A percentile compares a stretch with the other conserved stretches of the same genome.
These are phyloP conservation scores for Jimgerdemannia lactiflua DNA, from an alignment of 192 early-diverging fungal genomes.

Conservation along the genomic window DNA sequence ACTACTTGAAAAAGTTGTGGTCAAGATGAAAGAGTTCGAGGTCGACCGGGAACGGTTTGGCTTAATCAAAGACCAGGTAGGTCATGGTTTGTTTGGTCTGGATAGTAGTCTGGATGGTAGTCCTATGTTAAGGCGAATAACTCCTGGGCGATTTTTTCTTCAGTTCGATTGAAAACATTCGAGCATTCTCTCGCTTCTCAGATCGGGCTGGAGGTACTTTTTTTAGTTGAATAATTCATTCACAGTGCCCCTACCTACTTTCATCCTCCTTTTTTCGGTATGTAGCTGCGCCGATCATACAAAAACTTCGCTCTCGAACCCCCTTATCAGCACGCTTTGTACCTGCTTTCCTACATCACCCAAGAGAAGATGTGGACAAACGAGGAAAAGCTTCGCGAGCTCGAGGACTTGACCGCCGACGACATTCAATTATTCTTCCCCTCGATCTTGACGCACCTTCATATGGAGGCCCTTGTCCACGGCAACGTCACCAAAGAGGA, in stretches of 20 bases:
- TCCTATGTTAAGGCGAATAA: too few species aligned
- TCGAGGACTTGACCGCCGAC: constrained; percentile 66
- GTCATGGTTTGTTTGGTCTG: constrained; percentile 16
- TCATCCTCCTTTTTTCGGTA: not conserved
- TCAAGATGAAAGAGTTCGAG: constrained; percentile 60
- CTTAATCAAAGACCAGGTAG: constrained; percentile 72
- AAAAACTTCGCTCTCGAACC: constrained; percentile 76
- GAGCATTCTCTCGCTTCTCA: too few species aligned
- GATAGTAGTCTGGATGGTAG: too few species aligned
- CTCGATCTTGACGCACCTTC: constrained; percentile 63
- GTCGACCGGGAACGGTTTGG: constrained; percentile 74
- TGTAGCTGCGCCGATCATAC: constrained; percentile 51
- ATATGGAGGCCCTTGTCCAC: constrained; percentile 80
- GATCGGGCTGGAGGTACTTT: too few species aligned
- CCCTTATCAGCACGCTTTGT: constrained; percentile 78
- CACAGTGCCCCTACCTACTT: not conserved
- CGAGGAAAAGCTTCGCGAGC: constrained; percentile 70
- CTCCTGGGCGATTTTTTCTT: too few species aligned
- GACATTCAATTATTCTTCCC: constrained; percentile 79
- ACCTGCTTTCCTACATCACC: constrained; percentile 70
- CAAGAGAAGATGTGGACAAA: constrained; percentile 79
- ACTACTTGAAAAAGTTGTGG: constrained; percentile 67
- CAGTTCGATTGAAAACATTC: too few species aligned
- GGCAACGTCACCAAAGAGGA: constrained; percentile 80
- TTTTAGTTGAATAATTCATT: too few species aligned